Conservation (phyloP, 2,329 filamentous ascomycete species). For the Colletotrichum horii region DNA sequence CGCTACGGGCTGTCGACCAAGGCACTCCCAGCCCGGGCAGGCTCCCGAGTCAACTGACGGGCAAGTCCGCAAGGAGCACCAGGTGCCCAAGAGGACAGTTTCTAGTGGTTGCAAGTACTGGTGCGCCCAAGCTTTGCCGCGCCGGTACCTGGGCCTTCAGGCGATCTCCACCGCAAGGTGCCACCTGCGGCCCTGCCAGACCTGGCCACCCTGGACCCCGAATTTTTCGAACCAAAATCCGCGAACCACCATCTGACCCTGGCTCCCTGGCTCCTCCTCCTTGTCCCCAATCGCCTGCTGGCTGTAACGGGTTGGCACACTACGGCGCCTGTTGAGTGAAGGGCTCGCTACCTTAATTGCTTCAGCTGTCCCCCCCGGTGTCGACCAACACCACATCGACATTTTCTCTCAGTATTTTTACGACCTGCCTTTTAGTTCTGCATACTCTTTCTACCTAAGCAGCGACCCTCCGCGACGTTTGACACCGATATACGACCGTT, state of each 20-base stretch:
- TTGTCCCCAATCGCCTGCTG: background rate
- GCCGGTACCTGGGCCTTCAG: background rate
- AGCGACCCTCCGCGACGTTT: background rate
- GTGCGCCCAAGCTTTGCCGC: background rate
- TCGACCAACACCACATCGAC: background rate
- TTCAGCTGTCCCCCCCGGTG: slow-evolving; percentile 8
- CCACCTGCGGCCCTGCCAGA: background rate
- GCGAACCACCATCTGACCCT: slow-evolving; percentile 14
- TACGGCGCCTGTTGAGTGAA: background rate
- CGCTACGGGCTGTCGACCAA: background rate
- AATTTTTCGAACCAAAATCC: slow-evolving; percentile 15
- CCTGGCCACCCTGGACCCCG: slow-evolving; percentile 15
- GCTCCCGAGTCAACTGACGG: slow-evolving; percentile 9
- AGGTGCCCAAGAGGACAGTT: slow-evolving; percentile 3
- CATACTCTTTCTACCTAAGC: background rate
- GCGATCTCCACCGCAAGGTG: background rate
- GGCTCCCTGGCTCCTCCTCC: background rate
- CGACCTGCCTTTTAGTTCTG: background rate
- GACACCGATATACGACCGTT: background rate
- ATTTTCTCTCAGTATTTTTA: background rate
- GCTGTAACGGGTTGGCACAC: background rate
- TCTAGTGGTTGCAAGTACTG: background rate
- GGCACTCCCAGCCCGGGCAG: background rate
- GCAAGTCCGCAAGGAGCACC: slow-evolving; percentile 8
- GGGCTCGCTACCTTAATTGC: slow-evolving; percentile 16